phyloP scores from a whole-genome alignment of 2,329 filamentous ascomycete genomes.

The Colletotrichum sojae region DNA sequence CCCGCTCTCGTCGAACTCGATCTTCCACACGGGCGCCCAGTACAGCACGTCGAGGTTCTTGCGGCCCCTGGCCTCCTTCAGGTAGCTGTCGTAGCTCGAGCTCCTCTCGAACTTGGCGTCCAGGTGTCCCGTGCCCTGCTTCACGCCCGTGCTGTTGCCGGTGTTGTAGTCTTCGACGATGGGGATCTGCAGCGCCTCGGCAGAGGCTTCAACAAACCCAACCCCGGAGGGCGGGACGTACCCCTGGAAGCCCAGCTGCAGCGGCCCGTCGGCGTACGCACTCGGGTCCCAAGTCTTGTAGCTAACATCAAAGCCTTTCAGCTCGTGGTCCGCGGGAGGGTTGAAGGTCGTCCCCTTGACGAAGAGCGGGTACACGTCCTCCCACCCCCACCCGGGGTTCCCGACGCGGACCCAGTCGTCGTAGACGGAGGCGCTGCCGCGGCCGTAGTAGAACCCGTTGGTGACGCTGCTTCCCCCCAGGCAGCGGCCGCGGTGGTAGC shows the following conservation, averaged over 20 bases:
- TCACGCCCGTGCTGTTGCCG: slow-evolving; percentile 47
- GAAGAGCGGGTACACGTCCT: slow-evolving; percentile 45
- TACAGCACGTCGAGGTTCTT: slow-evolving; percentile 46
- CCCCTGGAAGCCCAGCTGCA: slow-evolving; percentile 46
- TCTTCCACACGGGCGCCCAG: slow-evolving; percentile 43
- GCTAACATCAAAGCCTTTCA: slow-evolving; percentile 44
- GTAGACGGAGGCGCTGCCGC: slow-evolving; percentile 48
- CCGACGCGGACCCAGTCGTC: slow-evolving; percentile 50
- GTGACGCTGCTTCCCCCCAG: slow-evolving; percentile 51
- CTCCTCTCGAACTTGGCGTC: slow-evolving; percentile 44
- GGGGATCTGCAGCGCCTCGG: slow-evolving; percentile 43
- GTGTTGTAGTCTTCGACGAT: slow-evolving; percentile 47
- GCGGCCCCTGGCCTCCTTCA: slow-evolving; percentile 42
- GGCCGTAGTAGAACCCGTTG: slow-evolving; percentile 51
- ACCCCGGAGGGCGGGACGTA: slow-evolving; percentile 48
- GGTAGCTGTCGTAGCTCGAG: slow-evolving; percentile 46
- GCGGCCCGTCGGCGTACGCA: slow-evolving; percentile 46
- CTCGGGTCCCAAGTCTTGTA: slow-evolving; percentile 47
- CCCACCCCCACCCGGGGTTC: slow-evolving; percentile 51
- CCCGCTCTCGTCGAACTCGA: slow-evolving; percentile 39
- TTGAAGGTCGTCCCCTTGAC: slow-evolving; percentile 47
- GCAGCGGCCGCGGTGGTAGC: slow-evolving; percentile 48
- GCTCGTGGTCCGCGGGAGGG: slow-evolving; percentile 40
- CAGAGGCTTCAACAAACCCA: slow-evolving; percentile 46
- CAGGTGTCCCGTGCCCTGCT: slow-evolving; percentile 47